These are phyloP conservation scores for Heliosperma pusillum DNA, from an alignment of 148 eudicot genomes.

Conservation along the genomic window DNA sequence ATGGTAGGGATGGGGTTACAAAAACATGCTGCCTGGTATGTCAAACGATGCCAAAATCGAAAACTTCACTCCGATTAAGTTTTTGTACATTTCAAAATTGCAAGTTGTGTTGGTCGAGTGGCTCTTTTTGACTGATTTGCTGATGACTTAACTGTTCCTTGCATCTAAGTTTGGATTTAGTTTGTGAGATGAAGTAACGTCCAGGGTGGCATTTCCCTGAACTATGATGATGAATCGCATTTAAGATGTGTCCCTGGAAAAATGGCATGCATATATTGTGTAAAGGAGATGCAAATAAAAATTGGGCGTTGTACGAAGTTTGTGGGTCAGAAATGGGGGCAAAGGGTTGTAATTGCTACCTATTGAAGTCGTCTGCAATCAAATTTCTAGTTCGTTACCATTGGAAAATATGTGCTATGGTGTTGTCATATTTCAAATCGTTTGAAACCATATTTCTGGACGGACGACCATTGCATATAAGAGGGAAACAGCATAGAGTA, in stretches of 20 bases:
- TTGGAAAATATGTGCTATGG: not conserved
- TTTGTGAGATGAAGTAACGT: not conserved
- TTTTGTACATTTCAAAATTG: not conserved
- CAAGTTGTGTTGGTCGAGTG: not conserved
- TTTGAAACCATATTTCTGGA: too few species aligned
- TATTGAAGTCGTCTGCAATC: not conserved
- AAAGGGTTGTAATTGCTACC: not conserved
- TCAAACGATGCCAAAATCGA: constrained; percentile 66
- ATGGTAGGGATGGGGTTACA: constrained; percentile 79
- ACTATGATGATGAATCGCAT: not conserved
- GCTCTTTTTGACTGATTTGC: not conserved
- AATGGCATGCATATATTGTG: not conserved
- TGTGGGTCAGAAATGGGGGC: not conserved
- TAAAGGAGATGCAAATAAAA: not conserved
- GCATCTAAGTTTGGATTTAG: not conserved
- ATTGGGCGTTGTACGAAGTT: not conserved
- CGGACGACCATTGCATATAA: too few species aligned
- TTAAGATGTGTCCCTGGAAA: not conserved
- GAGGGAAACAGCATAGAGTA: not conserved
- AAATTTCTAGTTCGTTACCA: not conserved
- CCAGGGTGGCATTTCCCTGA: too few species aligned
- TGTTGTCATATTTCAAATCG: not conserved
- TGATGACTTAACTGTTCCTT: not conserved
- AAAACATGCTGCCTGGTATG: constrained; percentile 81
- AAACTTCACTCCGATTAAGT: constrained; percentile 74